Percentiles rank a stretch among this genome's conserved stretches.
phyloP scores from a whole-genome alignment of 768 basidiomycete genomes.

The Lactarius sp. region DNA sequence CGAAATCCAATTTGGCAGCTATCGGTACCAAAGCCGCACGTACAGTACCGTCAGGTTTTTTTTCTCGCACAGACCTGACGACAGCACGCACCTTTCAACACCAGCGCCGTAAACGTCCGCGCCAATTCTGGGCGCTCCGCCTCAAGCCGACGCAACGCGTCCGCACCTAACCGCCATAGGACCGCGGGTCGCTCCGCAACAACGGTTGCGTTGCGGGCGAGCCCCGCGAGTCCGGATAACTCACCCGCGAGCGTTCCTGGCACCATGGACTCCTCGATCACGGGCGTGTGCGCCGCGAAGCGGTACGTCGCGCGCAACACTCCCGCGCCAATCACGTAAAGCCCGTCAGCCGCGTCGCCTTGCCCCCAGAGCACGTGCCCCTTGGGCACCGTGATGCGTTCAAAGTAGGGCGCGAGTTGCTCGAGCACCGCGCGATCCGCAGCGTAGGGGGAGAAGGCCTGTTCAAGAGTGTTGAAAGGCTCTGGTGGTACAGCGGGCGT shows the following conservation, averaged over 20 bases:
- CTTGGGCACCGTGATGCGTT: conserved; percentile 50
- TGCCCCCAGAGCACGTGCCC: conserved; percentile 70
- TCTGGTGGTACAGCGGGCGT: conserved; percentile 1
- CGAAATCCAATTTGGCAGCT: conserved; percentile 65
- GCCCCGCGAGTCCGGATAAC: conserved; percentile 73
- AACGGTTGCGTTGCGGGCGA: conserved; percentile 80
- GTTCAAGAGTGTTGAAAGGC: conserved; percentile 68
- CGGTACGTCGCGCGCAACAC: conserved; percentile 76
- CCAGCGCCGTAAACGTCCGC: conserved; percentile 57
- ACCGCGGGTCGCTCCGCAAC: conserved; percentile 72
- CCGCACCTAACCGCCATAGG: conserved; percentile 73
- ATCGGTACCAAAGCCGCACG: neutral
- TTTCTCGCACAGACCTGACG: neutral
- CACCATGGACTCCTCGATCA: conserved; percentile 88
- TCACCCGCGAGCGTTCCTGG: conserved; percentile 92
- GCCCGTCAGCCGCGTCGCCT: conserved; percentile 69
- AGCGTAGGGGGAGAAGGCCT: conserved; percentile 74
- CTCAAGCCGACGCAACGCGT: conserved; percentile 58
- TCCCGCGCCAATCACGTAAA: conserved; percentile 88
- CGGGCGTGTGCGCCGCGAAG: conserved; percentile 62
- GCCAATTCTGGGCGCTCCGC: conserved; percentile 62
- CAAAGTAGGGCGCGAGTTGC: conserved; percentile 67
- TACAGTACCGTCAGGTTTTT: neutral
- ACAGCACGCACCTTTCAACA: conserved; percentile 60
- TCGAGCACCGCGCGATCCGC: conserved; percentile 53